Base-by-base conservation (phyloP, 129 eudicot species). In the Cynara cardunculus region DNA sequence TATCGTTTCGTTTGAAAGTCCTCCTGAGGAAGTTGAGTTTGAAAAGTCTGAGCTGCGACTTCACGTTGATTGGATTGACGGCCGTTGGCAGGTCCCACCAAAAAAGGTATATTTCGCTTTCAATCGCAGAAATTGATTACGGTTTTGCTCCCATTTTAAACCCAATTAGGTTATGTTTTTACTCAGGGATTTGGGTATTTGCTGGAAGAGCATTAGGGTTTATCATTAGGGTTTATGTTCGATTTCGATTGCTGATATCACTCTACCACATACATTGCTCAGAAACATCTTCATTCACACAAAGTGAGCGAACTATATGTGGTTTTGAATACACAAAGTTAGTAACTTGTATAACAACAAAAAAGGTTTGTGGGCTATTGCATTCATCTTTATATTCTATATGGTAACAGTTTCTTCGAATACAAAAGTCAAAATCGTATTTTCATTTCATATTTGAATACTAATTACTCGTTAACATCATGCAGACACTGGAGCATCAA, bases 1-100 rank as follows among this genome's bases (percentile, higher is more conserved):
- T 59, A 2, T 76, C 19, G 92, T 94, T 21, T 67, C 76, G 31
- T 94, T 94, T 79, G 59, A 78, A 18, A 68, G 82, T 34, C 92
- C 97, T 0, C 82, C 86, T 0, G 92, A 92, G 61, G 89, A 80
- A 69, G 31, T 83, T 25, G 87, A 83, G 81, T 87, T 90, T 41
- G 56, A 49, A 30, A n/a, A 35, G 28, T 67, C 85, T 13, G 86
- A 87, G 7, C 39, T 94, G 67, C 73, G 97, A 22, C 19, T 69
- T 75, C 98, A 92, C 76, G 78, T 79, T 66, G 89, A 91, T 30
- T 94, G 97, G 98, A 81, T 81, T 21, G 74, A 84, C 61, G 85
- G 91, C 7, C 19, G 53, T 4, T 94, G 98, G 98, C 62, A 76
- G 53, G 71, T 75, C 5, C 89, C 86, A 31, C 83, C 25, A 7